phyloP scores from a whole-genome alignment of 192 early-diverging fungal genomes.

The Coemansia sp. region DNA sequence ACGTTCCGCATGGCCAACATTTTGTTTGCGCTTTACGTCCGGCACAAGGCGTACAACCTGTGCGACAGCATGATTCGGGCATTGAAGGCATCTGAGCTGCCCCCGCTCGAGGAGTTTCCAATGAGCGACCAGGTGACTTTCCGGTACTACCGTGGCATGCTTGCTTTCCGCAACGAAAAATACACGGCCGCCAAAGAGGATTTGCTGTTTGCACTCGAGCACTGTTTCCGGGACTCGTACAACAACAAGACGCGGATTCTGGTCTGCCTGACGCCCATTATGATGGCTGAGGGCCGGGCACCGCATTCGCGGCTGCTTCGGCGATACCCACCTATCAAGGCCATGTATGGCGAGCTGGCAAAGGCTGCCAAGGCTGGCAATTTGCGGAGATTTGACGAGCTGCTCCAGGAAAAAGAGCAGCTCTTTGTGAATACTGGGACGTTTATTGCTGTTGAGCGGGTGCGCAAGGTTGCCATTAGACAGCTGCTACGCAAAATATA shows the following conservation, averaged over 20 bases:
- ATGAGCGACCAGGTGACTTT: constrained; percentile 84
- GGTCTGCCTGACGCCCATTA: constrained; percentile 75
- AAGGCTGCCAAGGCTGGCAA: constrained; percentile 72
- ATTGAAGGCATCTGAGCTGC: constrained; percentile 71
- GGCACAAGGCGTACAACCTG: constrained; percentile 72
- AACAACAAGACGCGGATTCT: constrained; percentile 71
- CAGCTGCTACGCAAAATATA: constrained; percentile 80
- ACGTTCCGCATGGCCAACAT: constrained; percentile 86
- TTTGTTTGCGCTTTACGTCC: constrained; percentile 85
- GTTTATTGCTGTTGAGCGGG: constrained; percentile 80
- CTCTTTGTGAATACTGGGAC: constrained; percentile 66
- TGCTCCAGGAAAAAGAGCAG: constrained; percentile 58
- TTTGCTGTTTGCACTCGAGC: constrained; percentile 49
- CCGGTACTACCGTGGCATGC: constrained; percentile 81
- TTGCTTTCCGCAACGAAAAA: constrained; percentile 83
- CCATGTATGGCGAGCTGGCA: constrained; percentile 65
- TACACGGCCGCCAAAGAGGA: constrained; percentile 62
- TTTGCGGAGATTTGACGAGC: constrained; percentile 70
- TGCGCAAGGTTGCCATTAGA: constrained; percentile 68
- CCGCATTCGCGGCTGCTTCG: constrained; percentile 63
- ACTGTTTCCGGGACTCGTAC: constrained; percentile 41
- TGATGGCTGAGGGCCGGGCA: constrained; percentile 70
- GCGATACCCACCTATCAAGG: constrained; percentile 59
- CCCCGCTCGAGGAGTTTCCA: constrained; percentile 72
- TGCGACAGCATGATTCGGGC: constrained; percentile 81